Percentiles rank a stretch among this genome's conserved stretches.
Evolutionary conservation across 352 stramenopile species (phyloP).

Genomic region (Pythium volutum): DNA sequence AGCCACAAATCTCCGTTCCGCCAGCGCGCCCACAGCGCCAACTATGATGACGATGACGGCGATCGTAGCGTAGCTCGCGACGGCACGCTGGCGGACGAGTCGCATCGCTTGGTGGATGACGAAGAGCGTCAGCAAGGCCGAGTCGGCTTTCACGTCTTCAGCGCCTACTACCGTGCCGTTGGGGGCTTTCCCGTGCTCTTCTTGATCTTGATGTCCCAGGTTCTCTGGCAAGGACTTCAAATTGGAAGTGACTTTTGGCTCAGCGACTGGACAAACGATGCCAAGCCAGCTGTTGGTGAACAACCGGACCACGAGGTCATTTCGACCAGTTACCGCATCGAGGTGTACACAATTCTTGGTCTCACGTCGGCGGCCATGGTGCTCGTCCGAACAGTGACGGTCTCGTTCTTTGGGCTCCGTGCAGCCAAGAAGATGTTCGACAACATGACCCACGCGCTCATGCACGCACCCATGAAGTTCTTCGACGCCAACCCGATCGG

Average conservation of each 20-base stretch:
- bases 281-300: no score
- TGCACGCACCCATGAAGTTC: slow-evolving; percentile 79
- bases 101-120: no score
- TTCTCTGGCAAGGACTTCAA: slow-evolving; percentile 66
- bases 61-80: neutral
- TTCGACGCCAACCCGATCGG: slow-evolving; percentile 88
- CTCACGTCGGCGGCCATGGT: slow-evolving; percentile 26
- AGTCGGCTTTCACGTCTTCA: slow-evolving; percentile 25
- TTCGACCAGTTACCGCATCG: neutral
- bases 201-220: slow-evolving; percentile 52
- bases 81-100: no score
- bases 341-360: slow-evolving; percentile 2
- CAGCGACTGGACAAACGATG: slow-evolving; percentile 68
- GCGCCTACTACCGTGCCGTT: slow-evolving; percentile 35
- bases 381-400: slow-evolving; percentile 13
- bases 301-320: no score
- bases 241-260: slow-evolving; percentile 90
- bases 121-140: no score
- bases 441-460: slow-evolving; percentile 58
- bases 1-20: slow-evolving; percentile 2
- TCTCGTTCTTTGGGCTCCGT: slow-evolving; percentile 30
- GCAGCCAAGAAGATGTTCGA: slow-evolving; percentile 66
- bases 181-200: slow-evolving; percentile 36
- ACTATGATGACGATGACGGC: neutral
- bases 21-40: neutral